A percentile compares a stretch with the other conserved stretches of the same genome.
Evolutionary conservation across 2,329 filamentous ascomycete genomes (phyloP).

Genomic region (Colletotrichum caudatum): DNA sequence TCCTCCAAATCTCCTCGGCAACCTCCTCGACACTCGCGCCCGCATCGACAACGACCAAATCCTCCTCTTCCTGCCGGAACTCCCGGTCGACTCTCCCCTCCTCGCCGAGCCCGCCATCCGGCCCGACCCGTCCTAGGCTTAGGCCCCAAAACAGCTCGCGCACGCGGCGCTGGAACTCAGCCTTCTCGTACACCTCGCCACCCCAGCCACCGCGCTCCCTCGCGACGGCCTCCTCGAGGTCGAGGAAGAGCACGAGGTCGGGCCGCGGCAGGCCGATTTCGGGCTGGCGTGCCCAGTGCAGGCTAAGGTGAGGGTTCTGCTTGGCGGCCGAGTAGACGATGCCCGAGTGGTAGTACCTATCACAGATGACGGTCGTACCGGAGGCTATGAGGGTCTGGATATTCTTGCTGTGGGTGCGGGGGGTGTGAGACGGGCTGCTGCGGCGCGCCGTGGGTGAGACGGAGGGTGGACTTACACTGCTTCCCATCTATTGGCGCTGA

Average conservation of each 20-base stretch:
- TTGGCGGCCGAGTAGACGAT: slow-evolving; percentile 95
- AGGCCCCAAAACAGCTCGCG: slow-evolving; percentile 77
- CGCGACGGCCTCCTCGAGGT: slow-evolving; percentile 80
- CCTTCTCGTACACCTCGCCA: slow-evolving; percentile 87
- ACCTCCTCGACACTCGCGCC: slow-evolving; percentile 68
- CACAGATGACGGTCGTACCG: slow-evolving; percentile 84
- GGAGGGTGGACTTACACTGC: slow-evolving; percentile 59
- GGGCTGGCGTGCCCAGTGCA: slow-evolving; percentile 85
- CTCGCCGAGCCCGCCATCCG: slow-evolving; percentile 45
- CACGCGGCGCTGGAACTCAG: slow-evolving; percentile 84
- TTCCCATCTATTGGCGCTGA: slow-evolving; percentile 94
- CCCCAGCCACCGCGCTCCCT: slow-evolving; percentile 87
- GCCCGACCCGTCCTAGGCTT: slow-evolving; percentile 59
- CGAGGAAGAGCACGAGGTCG: slow-evolving; percentile 88
- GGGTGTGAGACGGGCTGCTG: slow-evolving; percentile 6
- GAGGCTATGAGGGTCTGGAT: slow-evolving; percentile 67
- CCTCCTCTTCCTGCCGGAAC: slow-evolving; percentile 64
- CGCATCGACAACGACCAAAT: slow-evolving; percentile 67
- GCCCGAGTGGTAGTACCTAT: slow-evolving; percentile 95
- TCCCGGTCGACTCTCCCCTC: slow-evolving; percentile 45
- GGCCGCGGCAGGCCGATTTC: slow-evolving; percentile 89
- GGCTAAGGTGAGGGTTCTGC: slow-evolving; percentile 73
- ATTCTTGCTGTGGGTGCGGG: slow-evolving; percentile 54
- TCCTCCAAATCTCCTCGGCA: slow-evolving; percentile 66
- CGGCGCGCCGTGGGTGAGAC: not conserved